Evolutionary conservation across 1,284 basidiomycete species (phyloP), one percentile per base, ranked within the genome.

Genomic region (Gymnopus androsaceus): DNA sequence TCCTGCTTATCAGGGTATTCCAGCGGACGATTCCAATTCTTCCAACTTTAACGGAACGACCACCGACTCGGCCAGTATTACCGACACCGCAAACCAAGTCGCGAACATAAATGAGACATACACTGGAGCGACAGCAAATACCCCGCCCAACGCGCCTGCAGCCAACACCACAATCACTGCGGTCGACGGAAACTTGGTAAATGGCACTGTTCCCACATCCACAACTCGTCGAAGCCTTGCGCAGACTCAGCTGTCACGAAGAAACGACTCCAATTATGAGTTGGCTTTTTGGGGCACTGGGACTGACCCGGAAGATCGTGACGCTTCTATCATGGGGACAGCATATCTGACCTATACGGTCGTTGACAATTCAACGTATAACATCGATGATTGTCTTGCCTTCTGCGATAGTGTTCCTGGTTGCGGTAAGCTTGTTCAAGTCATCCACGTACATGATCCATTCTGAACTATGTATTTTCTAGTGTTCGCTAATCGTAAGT

Each of bases 91-190:
- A 19, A 30, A 54, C 8, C 60, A 67, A 36, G 72, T 77, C 34
- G n/a, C n/a, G 62, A 75, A 62, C 75, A 77, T 64, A 76, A 76
- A 58, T 57, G n/a, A n/a, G n/a, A n/a, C n/a, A n/a, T n/a, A n/a
- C n/a, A n/a, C 65, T 8, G 67, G 72, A 4, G 69, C 70, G 0
- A 54, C 63, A 4, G 57, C 62, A 27, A 66, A 69, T 45, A 59
- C 66, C 3, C 63, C 61, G 0, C 76, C 77, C 1, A 61, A 73
- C 56, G 65, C 67, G 9, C 68, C 72, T 25, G 65, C 73, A 21
- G 64, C 70, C 0, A 62, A 65, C 5, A 76, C 74, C 0, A 56
- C 61, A 1, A 65, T 78, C 50, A 76, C 75, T 38, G 75, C 75
- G 2, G 54, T 76, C 38, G 76, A 78, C 59, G 76, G 76, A 5